phyloP scores from a whole-genome alignment of 2,329 filamentous ascomycete genomes.

The Scytalidium lignicola region DNA sequence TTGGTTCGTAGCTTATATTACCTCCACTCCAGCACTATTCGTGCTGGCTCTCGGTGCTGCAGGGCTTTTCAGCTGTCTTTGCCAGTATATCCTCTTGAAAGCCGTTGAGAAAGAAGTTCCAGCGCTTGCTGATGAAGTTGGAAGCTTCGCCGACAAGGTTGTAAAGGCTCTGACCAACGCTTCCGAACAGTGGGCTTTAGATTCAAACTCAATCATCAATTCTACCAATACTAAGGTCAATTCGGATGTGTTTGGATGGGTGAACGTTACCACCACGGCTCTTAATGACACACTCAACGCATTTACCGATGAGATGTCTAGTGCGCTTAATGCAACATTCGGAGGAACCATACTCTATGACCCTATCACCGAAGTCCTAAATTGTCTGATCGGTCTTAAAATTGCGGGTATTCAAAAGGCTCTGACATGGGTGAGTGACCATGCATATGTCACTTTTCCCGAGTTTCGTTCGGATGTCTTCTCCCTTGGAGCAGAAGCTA shows the following conservation, averaged over 20 bases:
- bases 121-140: conserved; percentile 57
- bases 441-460: conserved; percentile 80
- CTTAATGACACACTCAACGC: conserved; percentile 81
- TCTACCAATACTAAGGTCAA: conserved; percentile 70
- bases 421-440: conserved; percentile 87
- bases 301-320: conserved; percentile 73
- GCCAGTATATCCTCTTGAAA: conserved; percentile 61
- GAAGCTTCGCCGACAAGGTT: conserved; percentile 60
- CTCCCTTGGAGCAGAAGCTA: conserved; percentile 67
- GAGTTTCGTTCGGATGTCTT: conserved; percentile 75
- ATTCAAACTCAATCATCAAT: conserved; percentile 56
- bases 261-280: conserved; percentile 74
- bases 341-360: conserved; percentile 75
- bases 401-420: conserved; percentile 78
- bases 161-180: conserved; percentile 57
- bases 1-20: conserved; percentile 66
- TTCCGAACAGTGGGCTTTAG: conserved; percentile 58
- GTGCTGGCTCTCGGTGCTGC: conserved; percentile 62
- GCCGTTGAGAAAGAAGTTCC: conserved; percentile 61
- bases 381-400: conserved; percentile 86
- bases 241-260: conserved; percentile 78
- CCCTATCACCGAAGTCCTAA: conserved; percentile 72
- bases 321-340: conserved; percentile 71
- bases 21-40: conserved; percentile 63
- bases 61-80: conserved; percentile 61